Base-by-base conservation (phyloP, 2,329 filamentous ascomycete genomes). In the Colletotrichum chrysophilum region DNA sequence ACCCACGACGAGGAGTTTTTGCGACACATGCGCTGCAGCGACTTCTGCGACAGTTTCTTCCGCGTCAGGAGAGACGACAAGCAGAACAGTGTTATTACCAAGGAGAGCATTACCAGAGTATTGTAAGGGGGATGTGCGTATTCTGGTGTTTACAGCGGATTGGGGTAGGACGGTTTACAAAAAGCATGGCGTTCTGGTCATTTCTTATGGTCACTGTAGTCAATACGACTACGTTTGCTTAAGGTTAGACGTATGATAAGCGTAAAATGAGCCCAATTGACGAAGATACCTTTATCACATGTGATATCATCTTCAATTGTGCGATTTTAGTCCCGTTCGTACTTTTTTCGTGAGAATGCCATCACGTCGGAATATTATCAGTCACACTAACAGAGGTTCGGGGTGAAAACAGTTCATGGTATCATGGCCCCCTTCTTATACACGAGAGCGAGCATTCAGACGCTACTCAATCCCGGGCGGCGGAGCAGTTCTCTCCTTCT, bases 1-100 rank as follows among this genome's bases (percentile, higher is more conserved):
- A 99, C 97, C 6, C 97, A 99, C 88, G 97, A 99, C 86, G 97
- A 98, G 86, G 95, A 98, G 81, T 99, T 99, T 81, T 83, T 99
- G 82, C 91, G 94, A 70, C 92, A 96, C 81, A 99, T 99, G 97
- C 93, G 96, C 79, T 98, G 96, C 83, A 93, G 93, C 28, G 96
- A 99, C 79, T 98, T 98, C 82, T 95, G 94, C 78, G 97, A 98
- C 84, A 92, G 93, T 78, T 99, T 98, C 83, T 98, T 94, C 86
- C 92, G 96, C 6, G 94, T 99, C 13, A 94, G 91, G 77, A 90
- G 97, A 67, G 94, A 98, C 82, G 92, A 94, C 79, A 92, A 91
- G 80, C 96, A 98, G 86, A 96, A 98, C 83, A 98, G 94, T 77
- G 91, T 94, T 69, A 98, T 99, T 83, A 92, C 94, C 83, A 90